A percentile compares a stretch with the other conserved stretches of the same genome.
These are phyloP conservation scores for Pseudoscleropodium purum DNA, from an alignment of 225 moss, liverwort and hornwort genomes.

Conservation along the genomic window DNA sequence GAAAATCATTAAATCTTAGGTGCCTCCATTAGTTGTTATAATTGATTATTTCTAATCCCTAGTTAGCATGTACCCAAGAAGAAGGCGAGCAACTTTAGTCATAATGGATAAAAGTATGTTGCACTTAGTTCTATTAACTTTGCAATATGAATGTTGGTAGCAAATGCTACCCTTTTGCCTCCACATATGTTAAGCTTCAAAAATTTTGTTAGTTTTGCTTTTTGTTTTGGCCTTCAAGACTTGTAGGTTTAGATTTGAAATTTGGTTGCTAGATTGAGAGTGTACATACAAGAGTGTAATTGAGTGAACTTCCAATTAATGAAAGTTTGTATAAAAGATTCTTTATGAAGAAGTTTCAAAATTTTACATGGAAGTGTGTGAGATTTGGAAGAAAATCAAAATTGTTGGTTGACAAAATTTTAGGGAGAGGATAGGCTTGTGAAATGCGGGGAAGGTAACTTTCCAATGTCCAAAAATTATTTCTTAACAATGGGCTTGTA, in stretches of 20 bases:
- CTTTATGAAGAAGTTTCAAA: not conserved
- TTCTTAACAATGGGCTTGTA: not conserved
- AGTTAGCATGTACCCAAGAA: not conserved
- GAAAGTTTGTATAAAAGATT: not conserved
- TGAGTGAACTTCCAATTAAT: not conserved
- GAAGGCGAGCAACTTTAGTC: not conserved
- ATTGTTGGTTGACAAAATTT: not conserved
- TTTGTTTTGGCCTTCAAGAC: not conserved
- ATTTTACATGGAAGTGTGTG: not conserved
- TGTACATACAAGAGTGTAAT: not conserved
- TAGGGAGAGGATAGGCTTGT: not conserved
- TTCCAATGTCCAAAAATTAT: fast-evolving
- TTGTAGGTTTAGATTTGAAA: not conserved
- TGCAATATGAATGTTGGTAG: not conserved
- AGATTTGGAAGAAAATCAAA: not conserved
- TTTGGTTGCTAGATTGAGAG: not conserved
- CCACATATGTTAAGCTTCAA: not conserved
- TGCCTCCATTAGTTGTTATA: not conserved
- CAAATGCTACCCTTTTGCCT: not conserved
- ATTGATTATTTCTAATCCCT: not conserved
- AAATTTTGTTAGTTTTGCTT: not conserved
- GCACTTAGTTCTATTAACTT: not conserved
- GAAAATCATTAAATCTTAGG: not conserved
- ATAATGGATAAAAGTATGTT: not conserved
- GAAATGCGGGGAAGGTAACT: not conserved